These are phyloP conservation scores for Mucor sp. DNA, from an alignment of 371 early-diverging fungal species.

Conservation along the genomic window DNA sequence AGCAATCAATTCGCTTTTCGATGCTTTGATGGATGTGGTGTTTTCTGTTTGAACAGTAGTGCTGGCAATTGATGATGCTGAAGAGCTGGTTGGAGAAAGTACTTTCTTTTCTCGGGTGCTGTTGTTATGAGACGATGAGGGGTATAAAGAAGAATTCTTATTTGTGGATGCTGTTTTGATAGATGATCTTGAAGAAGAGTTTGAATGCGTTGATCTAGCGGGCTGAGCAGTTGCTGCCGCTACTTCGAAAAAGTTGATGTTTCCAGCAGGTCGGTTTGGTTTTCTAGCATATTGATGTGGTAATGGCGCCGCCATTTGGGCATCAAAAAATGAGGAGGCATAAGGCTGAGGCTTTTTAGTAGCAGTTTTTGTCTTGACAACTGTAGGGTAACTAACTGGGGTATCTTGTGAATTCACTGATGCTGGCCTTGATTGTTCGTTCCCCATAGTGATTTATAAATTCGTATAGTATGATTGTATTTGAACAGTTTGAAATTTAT, in stretches of 20 bases:
- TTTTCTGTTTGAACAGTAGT: not conserved
- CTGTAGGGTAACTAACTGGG: not conserved
- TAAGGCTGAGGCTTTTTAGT: conserved; percentile 16
- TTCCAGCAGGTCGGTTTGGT: conserved; percentile 9
- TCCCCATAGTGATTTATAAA: conserved; percentile 14
- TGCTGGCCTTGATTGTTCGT: conserved; percentile 13
- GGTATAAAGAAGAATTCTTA: conserved; percentile 12
- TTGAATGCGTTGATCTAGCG: not conserved
- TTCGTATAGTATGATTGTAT: not conserved
- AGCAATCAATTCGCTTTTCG: not conserved
- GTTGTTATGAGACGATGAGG: not conserved
- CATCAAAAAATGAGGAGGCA: conserved; percentile 17
- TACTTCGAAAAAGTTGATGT: conserved; percentile 26
- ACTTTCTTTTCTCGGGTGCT: conserved; percentile 2
- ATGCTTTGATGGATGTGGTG: not conserved
- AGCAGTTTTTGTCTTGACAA: not conserved
- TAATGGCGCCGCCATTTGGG: not conserved
- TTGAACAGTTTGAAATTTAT: not conserved
- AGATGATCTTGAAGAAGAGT: conserved; percentile 7
- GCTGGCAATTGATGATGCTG: conserved; percentile 7
- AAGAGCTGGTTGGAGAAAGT: not conserved
- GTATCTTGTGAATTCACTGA: conserved; percentile 1
- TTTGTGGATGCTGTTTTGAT: conserved; percentile 12
- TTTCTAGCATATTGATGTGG: not conserved
- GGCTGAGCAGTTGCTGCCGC: conserved; percentile 18